Conservation (phyloP, 2,329 filamentous ascomycete species). For the Aspergillus sp. region DNA sequence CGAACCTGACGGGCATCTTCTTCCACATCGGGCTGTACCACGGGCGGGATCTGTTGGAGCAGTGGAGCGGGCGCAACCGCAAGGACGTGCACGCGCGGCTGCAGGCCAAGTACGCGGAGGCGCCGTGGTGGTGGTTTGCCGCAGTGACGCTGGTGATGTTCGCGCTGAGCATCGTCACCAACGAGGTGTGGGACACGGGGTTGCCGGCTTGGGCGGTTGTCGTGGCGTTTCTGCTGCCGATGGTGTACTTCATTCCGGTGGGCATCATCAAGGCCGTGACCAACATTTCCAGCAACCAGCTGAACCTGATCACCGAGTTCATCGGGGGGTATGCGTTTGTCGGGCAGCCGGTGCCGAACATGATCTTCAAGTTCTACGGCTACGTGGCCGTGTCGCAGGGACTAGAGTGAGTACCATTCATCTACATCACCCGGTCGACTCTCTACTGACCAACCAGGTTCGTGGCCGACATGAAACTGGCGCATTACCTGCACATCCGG, state of each 20-base stretch:
- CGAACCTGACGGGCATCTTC: slow-evolving; percentile 52
- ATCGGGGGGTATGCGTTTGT: slow-evolving; percentile 41
- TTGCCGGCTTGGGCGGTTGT: slow-evolving; percentile 40
- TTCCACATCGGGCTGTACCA: slow-evolving; percentile 31
- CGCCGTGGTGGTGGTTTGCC: slow-evolving; percentile 41
- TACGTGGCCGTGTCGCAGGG: slow-evolving; percentile 59
- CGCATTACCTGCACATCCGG: slow-evolving; percentile 41
- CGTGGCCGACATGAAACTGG: slow-evolving; percentile 56
- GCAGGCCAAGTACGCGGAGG: slow-evolving; percentile 31
- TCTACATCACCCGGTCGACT: no score
- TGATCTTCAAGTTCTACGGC: slow-evolving; percentile 64
- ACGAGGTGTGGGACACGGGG: slow-evolving; percentile 37
- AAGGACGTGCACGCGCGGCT: slow-evolving; percentile 37
- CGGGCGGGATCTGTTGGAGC: slow-evolving; percentile 26
- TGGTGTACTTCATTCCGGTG: slow-evolving; percentile 39
- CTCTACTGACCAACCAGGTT: slow-evolving; percentile 40
- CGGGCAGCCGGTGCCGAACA: slow-evolving; percentile 40
- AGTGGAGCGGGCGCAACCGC: slow-evolving; percentile 24
- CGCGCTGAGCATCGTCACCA: slow-evolving; percentile 27
- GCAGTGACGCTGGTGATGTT: slow-evolving; percentile 30
- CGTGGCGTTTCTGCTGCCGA: slow-evolving; percentile 36
- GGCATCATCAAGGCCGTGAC: slow-evolving; percentile 42
- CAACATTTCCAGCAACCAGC: slow-evolving; percentile 40
- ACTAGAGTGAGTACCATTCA: slow-evolving; percentile 31
- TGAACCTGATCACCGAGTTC: slow-evolving; percentile 42